Evolutionary conservation across 2,329 filamentous ascomycete genomes (phyloP), one percentile per base, ranked within the genome.

Genomic region (Fusarium anthophilum): DNA sequence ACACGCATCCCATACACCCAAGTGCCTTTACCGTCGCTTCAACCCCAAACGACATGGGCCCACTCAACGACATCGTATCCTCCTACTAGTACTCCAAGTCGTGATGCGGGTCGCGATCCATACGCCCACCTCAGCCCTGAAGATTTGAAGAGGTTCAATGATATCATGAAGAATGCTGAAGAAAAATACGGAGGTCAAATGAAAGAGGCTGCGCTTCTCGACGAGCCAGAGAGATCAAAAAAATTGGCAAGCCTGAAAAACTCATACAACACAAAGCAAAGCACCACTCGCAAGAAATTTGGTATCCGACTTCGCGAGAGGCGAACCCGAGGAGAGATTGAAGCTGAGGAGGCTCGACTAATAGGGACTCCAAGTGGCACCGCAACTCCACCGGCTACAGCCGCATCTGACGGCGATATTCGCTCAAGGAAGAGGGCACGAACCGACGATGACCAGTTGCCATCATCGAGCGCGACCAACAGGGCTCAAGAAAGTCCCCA

Each of bases 211-310:
- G 81, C 83, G 64, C 26, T 44, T 7, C 80, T 87, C 15, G 62
- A 76, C 0, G 82, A 86, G 43, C 78, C 81, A 5, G 73, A 79
- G 65, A 47, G 78, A 76, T 70, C 81, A 76, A 56, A 81, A 72
- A 66, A 71, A 53, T 58, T 89, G 0, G 82, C 83, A 0, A 84
- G 81, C 15, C 74, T 90, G 3, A 85, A 85, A 45, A 90, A 90
- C 70, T 84, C 84, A 7, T 88, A 87, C 73, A 86, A 86, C 48
- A 89, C 87, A 7, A 89, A 88, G 64, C 87, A 89, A 77, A 89
- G 87, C 60, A 83, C 84, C n/a, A 86, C 89, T 7, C 85, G 89
- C 18, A 90, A 89, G 77, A 89, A 86, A 68, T 90, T 86, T 68
- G 88, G 88, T n/a, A 87, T 91, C 38, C 84, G 84, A 4, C 82